Evolutionary conservation across 164 flowering plant species (phyloP).

Genomic region (Stephania cephalantha): DNA sequence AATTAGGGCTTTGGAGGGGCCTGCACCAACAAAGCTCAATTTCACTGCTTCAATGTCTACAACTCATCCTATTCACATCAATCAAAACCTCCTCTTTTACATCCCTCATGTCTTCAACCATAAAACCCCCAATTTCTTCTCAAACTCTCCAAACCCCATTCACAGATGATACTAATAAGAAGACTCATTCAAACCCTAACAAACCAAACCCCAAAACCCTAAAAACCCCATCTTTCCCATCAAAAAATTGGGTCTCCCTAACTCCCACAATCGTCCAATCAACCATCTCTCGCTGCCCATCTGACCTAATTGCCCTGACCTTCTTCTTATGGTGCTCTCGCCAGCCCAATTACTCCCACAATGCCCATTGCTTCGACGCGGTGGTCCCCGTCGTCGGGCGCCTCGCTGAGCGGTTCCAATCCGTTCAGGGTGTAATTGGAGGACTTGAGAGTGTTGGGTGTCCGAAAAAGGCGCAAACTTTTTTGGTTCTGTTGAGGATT

Average conservation of each 20-base stretch:
- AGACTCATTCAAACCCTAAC: neutral
- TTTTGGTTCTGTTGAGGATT: slow-evolving; percentile 49
- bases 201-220: slow-evolving; percentile 3
- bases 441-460: slow-evolving; percentile 43
- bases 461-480: slow-evolving; percentile 38
- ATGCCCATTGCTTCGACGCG: slow-evolving; percentile 22
- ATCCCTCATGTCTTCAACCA: no score
- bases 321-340: slow-evolving; percentile 62
- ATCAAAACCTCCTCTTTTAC: no score
- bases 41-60: no score
- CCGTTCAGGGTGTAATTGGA: slow-evolving; percentile 33
- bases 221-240: neutral
- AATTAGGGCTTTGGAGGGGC: no score
- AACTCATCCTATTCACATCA: no score
- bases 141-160: no score
- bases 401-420: slow-evolving; percentile 19
- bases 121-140: no score
- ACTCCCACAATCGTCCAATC: slow-evolving; percentile 31
- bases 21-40: no score
- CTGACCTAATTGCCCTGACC: slow-evolving; percentile 47
- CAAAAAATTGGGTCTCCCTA: slow-evolving; percentile 12
- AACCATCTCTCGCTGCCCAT: slow-evolving; percentile 37
- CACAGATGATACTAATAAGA: slow-evolving; percentile 10
- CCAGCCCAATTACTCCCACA: slow-evolving; percentile 46
- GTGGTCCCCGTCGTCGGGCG: slow-evolving; percentile 39